These are phyloP conservation scores for Colletotrichum plurivorum DNA, from an alignment of 2,329 filamentous ascomycete species.

Conservation along the genomic window DNA sequence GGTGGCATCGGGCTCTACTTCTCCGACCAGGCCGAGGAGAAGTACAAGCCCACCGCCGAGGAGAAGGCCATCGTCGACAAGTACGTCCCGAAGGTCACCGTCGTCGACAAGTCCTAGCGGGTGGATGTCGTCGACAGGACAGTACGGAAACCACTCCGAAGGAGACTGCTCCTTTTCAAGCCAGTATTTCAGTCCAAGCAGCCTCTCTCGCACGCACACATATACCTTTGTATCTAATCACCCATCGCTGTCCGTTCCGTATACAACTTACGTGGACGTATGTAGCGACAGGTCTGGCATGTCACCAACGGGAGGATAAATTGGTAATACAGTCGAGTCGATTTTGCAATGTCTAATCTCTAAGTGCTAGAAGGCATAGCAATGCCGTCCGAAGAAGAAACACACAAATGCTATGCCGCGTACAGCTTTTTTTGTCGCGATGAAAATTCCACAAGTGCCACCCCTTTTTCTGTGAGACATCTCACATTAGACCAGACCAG, in stretches of 20 bases:
- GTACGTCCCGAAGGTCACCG: slow-evolving; percentile 72
- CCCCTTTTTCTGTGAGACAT: slow-evolving; percentile 36
- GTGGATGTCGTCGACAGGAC: too few species aligned
- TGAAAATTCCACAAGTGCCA: slow-evolving; percentile 30
- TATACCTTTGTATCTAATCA: too few species aligned
- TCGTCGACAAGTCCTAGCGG: slow-evolving; percentile 63
- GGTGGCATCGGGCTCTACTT: slow-evolving; percentile 80
- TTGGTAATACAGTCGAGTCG: slow-evolving; percentile 13
- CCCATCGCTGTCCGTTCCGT: too few species aligned
- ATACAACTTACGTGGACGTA: too few species aligned
- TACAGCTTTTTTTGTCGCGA: slow-evolving; percentile 23
- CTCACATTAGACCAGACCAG: slow-evolving; percentile 40
- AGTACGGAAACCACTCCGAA: too few species aligned
- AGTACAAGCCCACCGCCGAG: slow-evolving; percentile 78
- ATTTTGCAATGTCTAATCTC: slow-evolving; percentile 35
- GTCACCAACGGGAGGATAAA: too few species aligned
- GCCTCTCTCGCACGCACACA: too few species aligned
- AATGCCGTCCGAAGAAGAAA: not conserved
- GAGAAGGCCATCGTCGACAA: slow-evolving; percentile 78
- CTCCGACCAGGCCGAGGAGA: slow-evolving; percentile 80
- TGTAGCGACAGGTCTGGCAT: too few species aligned
- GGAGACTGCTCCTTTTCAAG: too few species aligned
- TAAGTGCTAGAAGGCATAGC: slow-evolving; percentile 5
- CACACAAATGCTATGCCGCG: slow-evolving; percentile 6
- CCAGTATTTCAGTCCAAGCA: too few species aligned